Conservation (phyloP, 2,329 filamentous ascomycete genomes). For the Clonostachys chloroleuca region DNA sequence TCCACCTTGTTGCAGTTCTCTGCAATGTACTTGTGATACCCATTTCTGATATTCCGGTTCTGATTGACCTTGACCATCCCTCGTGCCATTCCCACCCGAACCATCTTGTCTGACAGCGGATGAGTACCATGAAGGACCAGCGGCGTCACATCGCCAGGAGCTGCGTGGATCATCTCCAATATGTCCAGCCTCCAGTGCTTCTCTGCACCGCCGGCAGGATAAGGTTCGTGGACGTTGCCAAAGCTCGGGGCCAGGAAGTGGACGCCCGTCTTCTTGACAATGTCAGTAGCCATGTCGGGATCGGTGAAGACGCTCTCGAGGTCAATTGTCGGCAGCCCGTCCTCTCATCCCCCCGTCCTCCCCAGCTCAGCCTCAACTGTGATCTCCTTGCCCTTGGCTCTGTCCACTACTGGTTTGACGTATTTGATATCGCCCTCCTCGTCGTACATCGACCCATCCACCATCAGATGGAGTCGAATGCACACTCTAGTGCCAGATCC, state of each 20-base stretch:
- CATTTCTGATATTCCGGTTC: too few species aligned
- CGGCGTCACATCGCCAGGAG: slow-evolving; percentile 28
- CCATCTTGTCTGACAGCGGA: slow-evolving; percentile 40
- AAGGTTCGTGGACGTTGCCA: slow-evolving; percentile 73
- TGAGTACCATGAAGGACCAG: slow-evolving; percentile 52
- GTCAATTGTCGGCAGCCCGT: slow-evolving; percentile 56
- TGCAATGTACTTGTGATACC: too few species aligned
- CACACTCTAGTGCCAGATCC: slow-evolving; percentile 50
- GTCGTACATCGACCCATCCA: slow-evolving; percentile 72
- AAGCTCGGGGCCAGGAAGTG: slow-evolving; percentile 75
- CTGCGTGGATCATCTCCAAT: slow-evolving; percentile 9
- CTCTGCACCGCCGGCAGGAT: slow-evolving; percentile 61
- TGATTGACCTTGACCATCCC: slow-evolving; percentile 47
- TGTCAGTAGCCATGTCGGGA: slow-evolving; percentile 64
- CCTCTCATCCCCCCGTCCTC: slow-evolving; percentile 47
- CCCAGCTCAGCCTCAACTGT: slow-evolving; percentile 57
- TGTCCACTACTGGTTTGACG: too few species aligned
- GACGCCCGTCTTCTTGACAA: slow-evolving; percentile 65
- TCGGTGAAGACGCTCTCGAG: slow-evolving; percentile 54
- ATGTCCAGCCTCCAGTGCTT: slow-evolving; percentile 49
- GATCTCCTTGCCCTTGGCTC: slow-evolving; percentile 58
- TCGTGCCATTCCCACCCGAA: slow-evolving; percentile 41
- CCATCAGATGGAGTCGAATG: slow-evolving; percentile 72
- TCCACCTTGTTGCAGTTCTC: too few species aligned
- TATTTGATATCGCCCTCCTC: slow-evolving; percentile 62